Conservation (phyloP, 176 grass and related monocot species). For the maize (Zea mays) region DNA sequence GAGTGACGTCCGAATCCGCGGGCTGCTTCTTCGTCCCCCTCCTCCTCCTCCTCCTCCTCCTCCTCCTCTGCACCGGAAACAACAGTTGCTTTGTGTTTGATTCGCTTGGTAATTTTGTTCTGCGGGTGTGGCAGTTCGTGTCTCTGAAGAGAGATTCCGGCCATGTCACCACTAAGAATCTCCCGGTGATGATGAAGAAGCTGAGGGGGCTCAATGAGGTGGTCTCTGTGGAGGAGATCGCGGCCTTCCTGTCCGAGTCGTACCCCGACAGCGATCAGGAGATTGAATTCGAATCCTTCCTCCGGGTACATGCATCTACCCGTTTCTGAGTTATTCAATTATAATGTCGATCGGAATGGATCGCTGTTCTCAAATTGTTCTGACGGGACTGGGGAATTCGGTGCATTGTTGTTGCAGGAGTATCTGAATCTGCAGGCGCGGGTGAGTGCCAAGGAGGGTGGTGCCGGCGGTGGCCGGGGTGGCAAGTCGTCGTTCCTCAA, state of each 20-base stretch:
- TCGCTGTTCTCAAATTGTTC: neutral
- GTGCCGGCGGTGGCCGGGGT: neutral
- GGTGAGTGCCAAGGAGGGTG: slow-evolving; percentile 56
- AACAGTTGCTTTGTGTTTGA: neutral
- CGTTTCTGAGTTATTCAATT: neutral
- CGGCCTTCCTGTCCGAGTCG: slow-evolving; percentile 57
- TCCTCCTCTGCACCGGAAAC: neutral
- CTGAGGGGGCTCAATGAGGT: slow-evolving; percentile 77
- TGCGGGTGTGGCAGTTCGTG: slow-evolving; percentile 55
- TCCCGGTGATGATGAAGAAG: slow-evolving; percentile 78
- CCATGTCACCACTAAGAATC: slow-evolving; percentile 73
- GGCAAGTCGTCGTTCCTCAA: slow-evolving; percentile 88
- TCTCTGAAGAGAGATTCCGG: slow-evolving; percentile 63
- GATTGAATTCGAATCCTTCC: slow-evolving; percentile 90
- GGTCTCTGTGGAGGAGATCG: slow-evolving; percentile 66
- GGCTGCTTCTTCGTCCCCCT: neutral
- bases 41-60: too few species aligned
- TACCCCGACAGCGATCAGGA: slow-evolving; percentile 68
- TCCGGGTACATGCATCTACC: slow-evolving; percentile 56
- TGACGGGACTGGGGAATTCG: slow-evolving; percentile 9
- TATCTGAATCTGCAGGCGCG: slow-evolving; percentile 79
- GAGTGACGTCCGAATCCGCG: slow-evolving; percentile 46
- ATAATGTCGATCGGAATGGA: neutral
- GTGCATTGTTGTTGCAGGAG: slow-evolving; percentile 45
- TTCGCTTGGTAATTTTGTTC: slow-evolving; percentile 32